Conservation (phyloP, 1,139 yeast species). For the Taphrina pruni region DNA sequence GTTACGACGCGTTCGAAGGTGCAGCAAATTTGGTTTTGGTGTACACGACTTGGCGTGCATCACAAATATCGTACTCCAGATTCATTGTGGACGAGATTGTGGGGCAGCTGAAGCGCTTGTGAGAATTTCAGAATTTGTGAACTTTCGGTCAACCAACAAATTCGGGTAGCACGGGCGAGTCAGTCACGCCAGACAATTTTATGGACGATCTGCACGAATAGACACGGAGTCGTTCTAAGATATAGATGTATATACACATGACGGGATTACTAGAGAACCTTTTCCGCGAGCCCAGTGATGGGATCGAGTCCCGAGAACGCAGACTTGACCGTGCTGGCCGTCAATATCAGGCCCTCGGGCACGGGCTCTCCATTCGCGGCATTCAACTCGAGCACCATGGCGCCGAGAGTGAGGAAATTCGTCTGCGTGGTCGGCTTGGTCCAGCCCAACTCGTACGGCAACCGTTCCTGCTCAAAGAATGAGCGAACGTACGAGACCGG, state of each 20-base stretch:
- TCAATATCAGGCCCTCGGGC: slow-evolving; percentile 29
- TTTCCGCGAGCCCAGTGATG: slow-evolving; percentile 7
- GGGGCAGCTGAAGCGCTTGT: background rate
- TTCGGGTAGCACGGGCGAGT: background rate
- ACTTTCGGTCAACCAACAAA: background rate
- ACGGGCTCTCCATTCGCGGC: slow-evolving; percentile 30
- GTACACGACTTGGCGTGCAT: background rate
- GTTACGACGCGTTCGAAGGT: background rate
- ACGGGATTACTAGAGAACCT: background rate
- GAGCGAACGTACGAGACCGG: slow-evolving; percentile 26
- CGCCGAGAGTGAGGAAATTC: slow-evolving; percentile 19
- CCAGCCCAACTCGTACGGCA: slow-evolving; percentile 37
- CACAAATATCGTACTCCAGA: background rate
- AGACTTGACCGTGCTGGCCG: slow-evolving; percentile 19
- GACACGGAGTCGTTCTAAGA: no score
- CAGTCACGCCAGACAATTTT: background rate
- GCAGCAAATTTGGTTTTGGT: background rate
- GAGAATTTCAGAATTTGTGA: no score
- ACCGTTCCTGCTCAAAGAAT: slow-evolving; percentile 29
- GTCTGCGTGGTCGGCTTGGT: slow-evolving; percentile 21
- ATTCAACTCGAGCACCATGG: slow-evolving; percentile 23
- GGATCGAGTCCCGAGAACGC: slow-evolving; percentile 29
- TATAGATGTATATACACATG: background rate
- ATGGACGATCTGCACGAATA: no score
- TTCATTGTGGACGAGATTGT: background rate